Evolutionary conservation across 768 basidiomycete species (phyloP).

Genomic region (Lactarius akahatsu): DNA sequence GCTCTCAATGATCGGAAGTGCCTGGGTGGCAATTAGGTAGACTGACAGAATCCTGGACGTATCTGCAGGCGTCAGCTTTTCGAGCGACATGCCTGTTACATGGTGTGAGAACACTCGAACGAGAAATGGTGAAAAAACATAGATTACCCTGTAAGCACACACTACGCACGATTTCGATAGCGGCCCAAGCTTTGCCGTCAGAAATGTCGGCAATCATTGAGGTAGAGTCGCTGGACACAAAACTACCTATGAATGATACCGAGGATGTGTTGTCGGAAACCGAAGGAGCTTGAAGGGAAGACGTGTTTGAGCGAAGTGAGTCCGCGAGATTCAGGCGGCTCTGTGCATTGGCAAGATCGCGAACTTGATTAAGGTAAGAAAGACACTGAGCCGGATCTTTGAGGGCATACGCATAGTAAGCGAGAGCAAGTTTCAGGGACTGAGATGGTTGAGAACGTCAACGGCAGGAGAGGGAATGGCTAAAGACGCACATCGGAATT

Average conservation of each 20-base stretch:
- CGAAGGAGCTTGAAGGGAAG: conserved; percentile 40
- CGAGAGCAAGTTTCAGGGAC: conserved; percentile 67
- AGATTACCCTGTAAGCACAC: conserved; percentile 72
- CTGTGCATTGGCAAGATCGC: conserved; percentile 53
- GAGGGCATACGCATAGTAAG: conserved; percentile 80
- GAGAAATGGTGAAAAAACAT: not conserved
- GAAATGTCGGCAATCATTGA: conserved; percentile 52
- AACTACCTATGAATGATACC: conserved; percentile 50
- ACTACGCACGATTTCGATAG: conserved; percentile 71
- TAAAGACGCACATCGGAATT: conserved; percentile 48
- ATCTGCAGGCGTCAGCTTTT: conserved; percentile 53
- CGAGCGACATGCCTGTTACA: conserved; percentile 69
- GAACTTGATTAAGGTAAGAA: conserved; percentile 52
- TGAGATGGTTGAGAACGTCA: conserved; percentile 35
- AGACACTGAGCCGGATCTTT: conserved; percentile 66
- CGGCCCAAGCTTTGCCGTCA: conserved; percentile 71
- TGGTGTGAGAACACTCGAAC: conserved; percentile 8
- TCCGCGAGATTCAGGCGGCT: conserved; percentile 49
- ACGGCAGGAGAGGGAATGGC: conserved; percentile 15
- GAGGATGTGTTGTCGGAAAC: conserved; percentile 41
- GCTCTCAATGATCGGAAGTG: conserved; percentile 49
- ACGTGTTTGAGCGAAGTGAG: conserved; percentile 43
- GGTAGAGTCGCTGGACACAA: conserved; percentile 44
- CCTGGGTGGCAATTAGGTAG: conserved; percentile 55
- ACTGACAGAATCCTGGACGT: conserved; percentile 52